A percentile compares a stretch with the other conserved stretches of the same genome.
Conservation (phyloP, 2,329 filamentous ascomycete genomes). For the Cladorrhinum sp. region DNA sequence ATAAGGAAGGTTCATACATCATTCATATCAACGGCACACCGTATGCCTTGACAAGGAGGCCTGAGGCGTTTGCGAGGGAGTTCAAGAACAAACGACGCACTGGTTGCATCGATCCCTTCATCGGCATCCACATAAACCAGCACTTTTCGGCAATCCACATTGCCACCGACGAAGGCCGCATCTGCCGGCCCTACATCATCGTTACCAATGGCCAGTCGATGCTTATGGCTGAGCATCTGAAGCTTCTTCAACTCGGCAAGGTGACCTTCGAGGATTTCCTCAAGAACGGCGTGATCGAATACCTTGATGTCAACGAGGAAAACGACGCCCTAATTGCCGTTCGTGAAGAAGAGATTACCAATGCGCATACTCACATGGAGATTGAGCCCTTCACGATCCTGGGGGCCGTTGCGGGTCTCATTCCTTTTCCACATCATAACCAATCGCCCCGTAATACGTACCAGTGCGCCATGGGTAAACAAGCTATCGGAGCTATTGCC, state of each 20-base stretch:
- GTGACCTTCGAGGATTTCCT: constrained; percentile 94
- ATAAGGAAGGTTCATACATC: constrained; percentile 77
- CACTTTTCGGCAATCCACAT: constrained; percentile 91
- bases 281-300: constrained; percentile 85
- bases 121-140: constrained; percentile 93
- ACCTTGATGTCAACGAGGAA: constrained; percentile 97
- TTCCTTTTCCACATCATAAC: constrained; percentile 98
- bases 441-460: constrained; percentile 98
- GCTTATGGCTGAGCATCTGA: constrained; percentile 74
- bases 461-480: constrained; percentile 99
- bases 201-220: constrained; percentile 84
- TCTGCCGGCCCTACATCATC: constrained; percentile 93
- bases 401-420: constrained; percentile 90
- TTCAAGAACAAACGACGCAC: constrained; percentile 86
- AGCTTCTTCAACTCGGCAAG: constrained; percentile 76
- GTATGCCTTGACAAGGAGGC: constrained; percentile 78
- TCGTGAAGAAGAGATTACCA: constrained; percentile 79
- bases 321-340: constrained; percentile 93
- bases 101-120: constrained; percentile 91
- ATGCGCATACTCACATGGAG: constrained; percentile 87
- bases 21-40: constrained; percentile 96
- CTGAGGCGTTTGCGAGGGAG: constrained; percentile 78
- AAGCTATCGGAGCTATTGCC: constrained; percentile 96
- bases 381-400: constrained; percentile 98
- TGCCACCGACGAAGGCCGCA: constrained; percentile 93